These are phyloP conservation scores for Berkeleyomyces basicola DNA, from an alignment of 2,329 filamentous ascomycete genomes.

Conservation along the genomic window DNA sequence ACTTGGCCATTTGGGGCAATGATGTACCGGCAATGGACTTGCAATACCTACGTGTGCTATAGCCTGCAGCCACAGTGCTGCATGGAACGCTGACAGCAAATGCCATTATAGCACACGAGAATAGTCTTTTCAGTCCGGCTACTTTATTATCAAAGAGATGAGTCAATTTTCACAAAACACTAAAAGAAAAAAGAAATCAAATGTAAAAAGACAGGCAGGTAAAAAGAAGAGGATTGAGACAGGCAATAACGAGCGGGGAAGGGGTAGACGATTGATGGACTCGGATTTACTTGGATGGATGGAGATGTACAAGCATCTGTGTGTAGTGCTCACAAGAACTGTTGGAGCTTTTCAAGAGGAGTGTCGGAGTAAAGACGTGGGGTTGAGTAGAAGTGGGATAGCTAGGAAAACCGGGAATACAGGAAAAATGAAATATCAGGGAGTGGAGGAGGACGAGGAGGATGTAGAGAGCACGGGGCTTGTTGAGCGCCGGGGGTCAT, in stretches of 20 bases:
- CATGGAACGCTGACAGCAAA: neutral
- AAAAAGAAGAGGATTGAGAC: neutral
- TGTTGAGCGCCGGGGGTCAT: no score
- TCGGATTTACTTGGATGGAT: no score
- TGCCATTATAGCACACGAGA: neutral
- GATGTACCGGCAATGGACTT: neutral
- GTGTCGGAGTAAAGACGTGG: no score
- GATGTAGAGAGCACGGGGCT: no score
- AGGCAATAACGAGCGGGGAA: neutral
- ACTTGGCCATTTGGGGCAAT: neutral
- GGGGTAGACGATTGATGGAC: no score
- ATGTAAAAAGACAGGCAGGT: neutral
- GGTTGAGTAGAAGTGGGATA: no score
- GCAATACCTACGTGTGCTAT: neutral
- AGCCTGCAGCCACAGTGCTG: neutral
- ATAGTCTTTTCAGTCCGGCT: neutral
- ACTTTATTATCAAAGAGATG: neutral
- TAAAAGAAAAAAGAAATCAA: neutral
- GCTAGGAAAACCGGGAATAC: no score
- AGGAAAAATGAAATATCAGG: no score
- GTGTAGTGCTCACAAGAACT: no score
- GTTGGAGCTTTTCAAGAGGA: no score
- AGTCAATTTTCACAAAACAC: neutral
- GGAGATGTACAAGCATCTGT: no score
- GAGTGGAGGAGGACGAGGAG: no score